Evolutionary conservation across 1,284 basidiomycete species (phyloP), one percentile per base, ranked within the genome.

Genomic region (Crucibulum parvulum): DNA sequence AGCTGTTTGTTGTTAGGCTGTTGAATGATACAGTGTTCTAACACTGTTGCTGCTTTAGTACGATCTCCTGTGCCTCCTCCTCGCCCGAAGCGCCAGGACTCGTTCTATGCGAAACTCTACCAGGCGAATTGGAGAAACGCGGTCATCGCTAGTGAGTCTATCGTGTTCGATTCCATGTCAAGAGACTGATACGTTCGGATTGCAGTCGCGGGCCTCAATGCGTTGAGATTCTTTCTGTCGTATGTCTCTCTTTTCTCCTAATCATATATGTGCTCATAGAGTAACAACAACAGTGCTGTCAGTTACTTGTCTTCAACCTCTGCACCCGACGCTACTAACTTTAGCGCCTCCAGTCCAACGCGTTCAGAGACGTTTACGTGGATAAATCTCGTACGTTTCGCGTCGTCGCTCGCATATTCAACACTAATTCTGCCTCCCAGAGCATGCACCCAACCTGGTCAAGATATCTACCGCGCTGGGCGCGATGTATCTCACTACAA

Each of bases 81-180:
- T 13, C 43, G 43, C 45, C 35, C 50, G 57, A 55, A 59, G 61
- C 65, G 68, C 55, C 62, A 68, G 56, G 66, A 67, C 56, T 65
- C 70, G 15, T 76, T 78, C 66, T 67, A 74, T 62, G 60, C 66
- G 34, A 69, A 72, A 66, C 61, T 79, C 41, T 78, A 78, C 64
- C 71, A 73, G 61, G 72, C 71, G 34, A 73, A 75, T 57, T 79
- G 78, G 77, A 72, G 74, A 63, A 79, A 76, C 61, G 65, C 70
- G 57, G 72, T 79, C 59, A 72, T 78, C 62, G 73, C 71, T 60
- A 70, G 76, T 77, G 59, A 43, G 69, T 66, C 35, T 47, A 13
- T 53, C 36, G 16, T n/a, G 16, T 15, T 36, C 4, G 31, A 16
- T 55, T 55, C 13, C 39, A 31, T 36, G 41, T 10, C 11, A 37